Base-by-base conservation (phyloP, 2,329 filamentous ascomycete species). In the Aspergillus niger region DNA sequence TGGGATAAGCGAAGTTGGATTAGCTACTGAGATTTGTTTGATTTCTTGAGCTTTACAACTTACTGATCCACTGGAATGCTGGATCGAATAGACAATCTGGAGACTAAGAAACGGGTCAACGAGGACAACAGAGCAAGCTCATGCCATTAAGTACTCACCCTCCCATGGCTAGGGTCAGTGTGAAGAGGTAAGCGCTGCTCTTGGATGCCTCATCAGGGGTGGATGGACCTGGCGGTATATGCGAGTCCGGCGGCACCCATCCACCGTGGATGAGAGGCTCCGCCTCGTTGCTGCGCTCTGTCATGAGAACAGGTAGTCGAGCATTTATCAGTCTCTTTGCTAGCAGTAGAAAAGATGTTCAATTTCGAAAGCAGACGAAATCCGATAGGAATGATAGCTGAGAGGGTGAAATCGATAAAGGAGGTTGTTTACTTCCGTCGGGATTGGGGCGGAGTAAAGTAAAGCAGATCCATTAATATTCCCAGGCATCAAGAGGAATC, bases 31-130 rank as follows among this genome's bases (percentile, higher is more conserved):
- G 36, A 17, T 8, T 28, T n/a, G n/a, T 28, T 32, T 13, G 4
- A 36, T 17, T 13, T 6, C n/a, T 7, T 13, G 39, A 30, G 52
- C 15, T n/a, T 32, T 7, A 24, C 32, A 22, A 77, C 81, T 70
- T 72, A 85, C 83, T 53, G 93, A 96, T 68, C 93, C 93, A 79
- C 96, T 94, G 59, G 92, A 96, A 47, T 96, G 83, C 76, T 97
- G 93, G 44, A 96, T 92, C 1, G 92, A 93, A 93, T 94, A 98
- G 30, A 93, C 92, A 67, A 97, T 90, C 78, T 97, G 94, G 63
- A 98, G 80, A 28, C 91, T 83, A 64, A 10, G 26, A 26, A 22
- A 60, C 13, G 6, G 26, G 20, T 44, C 17, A 55, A 24, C 22
- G 2, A 47, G 17, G 39, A 39, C 10, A n/a, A 11, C n/a, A 4